Evolutionary conservation across 1,284 basidiomycete species (phyloP).

Genomic region (Heterobasidion occidentale): DNA sequence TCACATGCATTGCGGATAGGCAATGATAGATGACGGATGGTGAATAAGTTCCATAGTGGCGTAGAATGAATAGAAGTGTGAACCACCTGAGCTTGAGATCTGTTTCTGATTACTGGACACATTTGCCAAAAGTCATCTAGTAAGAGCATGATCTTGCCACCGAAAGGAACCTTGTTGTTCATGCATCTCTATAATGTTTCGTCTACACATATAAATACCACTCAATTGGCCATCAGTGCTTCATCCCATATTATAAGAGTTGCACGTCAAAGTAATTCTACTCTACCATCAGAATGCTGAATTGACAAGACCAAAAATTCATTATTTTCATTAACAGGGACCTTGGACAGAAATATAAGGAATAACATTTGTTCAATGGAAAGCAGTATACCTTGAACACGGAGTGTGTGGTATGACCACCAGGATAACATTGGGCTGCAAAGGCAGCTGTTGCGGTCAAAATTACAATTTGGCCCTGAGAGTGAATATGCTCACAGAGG

Average conservation of each 20-base stretch:
- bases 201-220: slow-evolving; percentile 27
- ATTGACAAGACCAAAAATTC: slow-evolving; percentile 23
- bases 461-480: background rate
- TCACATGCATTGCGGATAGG: slow-evolving; percentile 32
- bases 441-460: slow-evolving; percentile 5
- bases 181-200: slow-evolving; percentile 5
- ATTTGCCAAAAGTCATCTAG: slow-evolving; percentile 33
- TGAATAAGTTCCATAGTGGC: slow-evolving; percentile 23
- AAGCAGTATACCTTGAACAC: slow-evolving; percentile 21
- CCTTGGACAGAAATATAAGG: slow-evolving; percentile 8
- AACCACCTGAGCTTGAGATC: slow-evolving; percentile 20
- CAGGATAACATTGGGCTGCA: background rate
- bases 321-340: slow-evolving; percentile 26
- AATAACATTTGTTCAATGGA: background rate
- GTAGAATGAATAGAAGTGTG: slow-evolving; percentile 29
- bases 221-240: slow-evolving; percentile 29
- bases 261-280: slow-evolving; percentile 23
- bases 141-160: slow-evolving; percentile 27
- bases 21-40: slow-evolving; percentile 17
- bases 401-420: slow-evolving; percentile 14
- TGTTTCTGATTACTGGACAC: slow-evolving; percentile 25
- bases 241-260: slow-evolving; percentile 29
- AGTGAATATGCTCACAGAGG: background rate
- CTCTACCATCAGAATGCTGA: slow-evolving; percentile 15
- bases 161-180: slow-evolving; percentile 20